Conservation (phyloP, 345 rosid genomes). For the Trapa incisa region DNA sequence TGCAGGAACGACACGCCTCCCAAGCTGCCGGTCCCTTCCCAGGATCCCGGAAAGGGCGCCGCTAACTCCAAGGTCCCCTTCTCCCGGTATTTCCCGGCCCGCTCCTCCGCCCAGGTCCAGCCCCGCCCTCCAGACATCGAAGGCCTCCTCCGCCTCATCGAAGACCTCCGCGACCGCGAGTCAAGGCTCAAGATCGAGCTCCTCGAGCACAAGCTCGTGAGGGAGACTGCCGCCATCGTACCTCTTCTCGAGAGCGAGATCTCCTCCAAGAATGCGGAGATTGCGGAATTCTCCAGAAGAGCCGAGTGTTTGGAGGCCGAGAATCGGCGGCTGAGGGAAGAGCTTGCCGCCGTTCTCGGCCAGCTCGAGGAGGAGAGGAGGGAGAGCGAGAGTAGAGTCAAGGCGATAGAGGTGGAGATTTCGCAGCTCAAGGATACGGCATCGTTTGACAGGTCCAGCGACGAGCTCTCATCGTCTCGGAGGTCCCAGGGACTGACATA, state of each 20-base stretch:
- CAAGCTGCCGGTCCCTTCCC: slow-evolving; percentile 33
- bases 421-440: slow-evolving; percentile 37
- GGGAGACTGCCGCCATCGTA: slow-evolving; percentile 61
- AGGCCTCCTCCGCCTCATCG: slow-evolving; percentile 64
- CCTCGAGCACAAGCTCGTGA: slow-evolving; percentile 55
- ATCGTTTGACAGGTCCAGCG: slow-evolving; percentile 11
- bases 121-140: slow-evolving; percentile 65
- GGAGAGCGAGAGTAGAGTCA: slow-evolving; percentile 30
- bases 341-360: slow-evolving; percentile 15
- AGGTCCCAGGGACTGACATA: slow-evolving; percentile 61
- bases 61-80: slow-evolving; percentile 20
- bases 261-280: slow-evolving; percentile 24
- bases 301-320: slow-evolving; percentile 35
- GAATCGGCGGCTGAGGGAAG: slow-evolving; percentile 29
- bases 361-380: slow-evolving; percentile 20
- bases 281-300: slow-evolving; percentile 21
- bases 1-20: slow-evolving; percentile 18
- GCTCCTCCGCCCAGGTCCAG: slow-evolving; percentile 93
- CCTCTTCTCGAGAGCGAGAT: slow-evolving; percentile 57
- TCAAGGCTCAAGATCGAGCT: slow-evolving; percentile 57
- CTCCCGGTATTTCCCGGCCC: slow-evolving; percentile 75
- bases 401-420: slow-evolving; percentile 41
- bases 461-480: slow-evolving; percentile 51
- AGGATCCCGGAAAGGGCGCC: slow-evolving; percentile 16
- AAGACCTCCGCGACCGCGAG: slow-evolving; percentile 68